Evolutionary conservation across 441 rosid species (phyloP), one percentile per base, ranked within the genome.

Genomic region (Sinapis alba): DNA sequence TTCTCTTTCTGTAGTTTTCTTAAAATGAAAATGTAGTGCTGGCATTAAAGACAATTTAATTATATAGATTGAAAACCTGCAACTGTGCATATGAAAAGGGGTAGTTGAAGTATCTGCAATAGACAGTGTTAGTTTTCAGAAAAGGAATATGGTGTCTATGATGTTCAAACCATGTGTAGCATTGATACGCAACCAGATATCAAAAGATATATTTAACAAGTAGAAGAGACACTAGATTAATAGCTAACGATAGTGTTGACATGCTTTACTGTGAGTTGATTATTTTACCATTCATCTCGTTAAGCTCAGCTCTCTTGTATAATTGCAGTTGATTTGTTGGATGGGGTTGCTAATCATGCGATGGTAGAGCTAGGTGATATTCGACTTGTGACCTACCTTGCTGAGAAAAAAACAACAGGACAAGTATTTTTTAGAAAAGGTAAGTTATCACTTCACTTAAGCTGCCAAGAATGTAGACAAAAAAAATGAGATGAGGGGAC

Each of bases 391-490:
- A 78, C 84, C 34, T 82, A 88, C 83, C 88, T 96, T 79, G 91
- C 98, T 65, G 98, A 93, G 88, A 93, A 78, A 84, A 96, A 87
- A 77, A 89, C 97, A 65, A 87, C 88, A 0, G 95, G 97, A 56
- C 87, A 86, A 59, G 78, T 84, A 54, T 85, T 86, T 84, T 96
- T 90, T 65, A 86, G 93, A 75, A 83, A 80, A 78, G 99, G 99
- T 90, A 65, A 72, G 89, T 70, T 41, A 56, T 63, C 62, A 71
- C 26, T 70, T 70, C 23, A 58, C 57, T 71, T 27, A 68, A 12
- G 9, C 74, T 68, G 45, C 72, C 21, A 41, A 75, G 30, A 45
- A 36, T 53, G 30, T 56, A 65, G 21, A 68, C 53, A 65, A 26
- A 34, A 18, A 18, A 61, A 11, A 41, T 34, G 15, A 68, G 57